These are phyloP conservation scores for Wolfiporia cocos DNA, from an alignment of 1,284 basidiomycete species.

Conservation along the genomic window DNA sequence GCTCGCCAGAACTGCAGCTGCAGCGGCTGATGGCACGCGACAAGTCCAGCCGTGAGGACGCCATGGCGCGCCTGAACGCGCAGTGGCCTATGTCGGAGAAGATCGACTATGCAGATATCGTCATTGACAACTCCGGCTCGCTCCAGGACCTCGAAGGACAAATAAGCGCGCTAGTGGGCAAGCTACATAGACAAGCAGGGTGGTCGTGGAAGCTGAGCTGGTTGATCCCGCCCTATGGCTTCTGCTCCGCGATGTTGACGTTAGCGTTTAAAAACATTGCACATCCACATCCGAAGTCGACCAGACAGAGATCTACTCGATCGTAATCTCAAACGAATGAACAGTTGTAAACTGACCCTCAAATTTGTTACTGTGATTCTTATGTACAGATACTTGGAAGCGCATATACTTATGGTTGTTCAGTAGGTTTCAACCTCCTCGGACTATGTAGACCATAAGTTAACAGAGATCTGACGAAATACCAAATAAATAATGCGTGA, in stretches of 20 bases:
- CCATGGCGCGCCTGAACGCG: constrained; percentile 68
- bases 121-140: constrained; percentile 87
- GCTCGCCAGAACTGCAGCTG: constrained; percentile 73
- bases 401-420: too few relatives aligned
- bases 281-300: too few relatives aligned
- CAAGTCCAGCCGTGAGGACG: constrained; percentile 52
- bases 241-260: constrained; percentile 34
- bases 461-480: too few relatives aligned
- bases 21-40: constrained; percentile 74
- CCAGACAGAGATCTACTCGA: too few relatives aligned
- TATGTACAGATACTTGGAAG: too few relatives aligned
- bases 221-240: constrained; percentile 76
- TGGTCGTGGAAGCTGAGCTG: constrained; percentile 73
- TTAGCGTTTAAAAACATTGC: constrained; percentile 24
- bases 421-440: too few relatives aligned
- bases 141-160: constrained; percentile 64
- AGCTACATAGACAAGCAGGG: constrained; percentile 49
- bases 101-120: constrained; percentile 76
- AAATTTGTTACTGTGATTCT: too few relatives aligned
- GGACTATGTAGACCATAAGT: too few relatives aligned
- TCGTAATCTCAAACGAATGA: too few relatives aligned
- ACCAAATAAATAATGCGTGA: too few relatives aligned
- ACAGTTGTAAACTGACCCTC: too few relatives aligned
- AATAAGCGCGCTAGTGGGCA: constrained; percentile 58
- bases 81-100: constrained; percentile 83